Evolutionary conservation across 805 yeast genomes (phyloP).

Genomic region (Teunomyces barrocoloradensis): DNA sequence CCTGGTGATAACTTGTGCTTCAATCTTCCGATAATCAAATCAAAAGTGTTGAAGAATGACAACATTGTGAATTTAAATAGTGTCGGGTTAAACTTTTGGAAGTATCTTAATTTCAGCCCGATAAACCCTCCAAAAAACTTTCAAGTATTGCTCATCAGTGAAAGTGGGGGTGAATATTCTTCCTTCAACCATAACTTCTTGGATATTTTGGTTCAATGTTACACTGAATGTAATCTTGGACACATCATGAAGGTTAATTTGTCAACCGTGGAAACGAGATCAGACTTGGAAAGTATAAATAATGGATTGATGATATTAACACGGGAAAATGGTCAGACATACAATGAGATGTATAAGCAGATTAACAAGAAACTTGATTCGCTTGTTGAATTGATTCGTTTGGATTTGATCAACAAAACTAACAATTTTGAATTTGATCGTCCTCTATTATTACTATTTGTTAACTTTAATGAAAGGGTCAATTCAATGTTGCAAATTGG

Average conservation of each 20-base stretch:
- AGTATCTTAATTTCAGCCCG: slow-evolving; percentile 55
- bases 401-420: slow-evolving; percentile 40
- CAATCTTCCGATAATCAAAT: slow-evolving; percentile 23
- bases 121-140: slow-evolving; percentile 48
- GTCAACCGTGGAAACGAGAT: slow-evolving; percentile 24
- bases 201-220: slow-evolving; percentile 40
- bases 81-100: slow-evolving; percentile 54
- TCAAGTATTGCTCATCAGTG: slow-evolving; percentile 47
- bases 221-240: slow-evolving; percentile 51
- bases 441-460: slow-evolving; percentile 52
- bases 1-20: slow-evolving; percentile 20
- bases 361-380: slow-evolving; percentile 26
- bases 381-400: slow-evolving; percentile 36
- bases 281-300: slow-evolving; percentile 28
- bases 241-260: slow-evolving; percentile 30
- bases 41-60: slow-evolving; percentile 32
- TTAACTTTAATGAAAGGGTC: slow-evolving; percentile 42
- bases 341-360: slow-evolving; percentile 28
- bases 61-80: slow-evolving; percentile 45
- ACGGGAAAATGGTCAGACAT: slow-evolving; percentile 17
- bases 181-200: slow-evolving; percentile 37
- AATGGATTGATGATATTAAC: slow-evolving; percentile 27
- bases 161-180: slow-evolving; percentile 20
- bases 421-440: slow-evolving; percentile 42
- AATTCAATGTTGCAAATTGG: slow-evolving; percentile 48